Base-by-base conservation (phyloP, 1,284 basidiomycete genomes). In the Cutaneotrichosporon sp. region DNA sequence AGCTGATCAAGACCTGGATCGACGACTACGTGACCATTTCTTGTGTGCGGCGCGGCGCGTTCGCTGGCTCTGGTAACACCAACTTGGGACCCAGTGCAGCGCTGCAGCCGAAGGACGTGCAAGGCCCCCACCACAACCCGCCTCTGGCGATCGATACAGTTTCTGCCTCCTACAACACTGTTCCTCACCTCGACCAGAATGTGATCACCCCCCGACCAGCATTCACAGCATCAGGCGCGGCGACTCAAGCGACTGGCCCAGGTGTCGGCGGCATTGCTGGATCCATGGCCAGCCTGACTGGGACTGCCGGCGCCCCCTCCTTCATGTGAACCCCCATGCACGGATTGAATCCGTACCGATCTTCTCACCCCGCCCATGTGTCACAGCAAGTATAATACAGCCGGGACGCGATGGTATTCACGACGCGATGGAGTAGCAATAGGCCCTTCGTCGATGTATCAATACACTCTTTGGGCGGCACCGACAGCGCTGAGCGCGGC, bases 1-100 rank as follows among this genome's bases (percentile, higher is more conserved):
- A 72, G 49, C 61, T 74, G 6, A 27, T 74, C 57, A 74, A 74
- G 51, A 68, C 68, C 3, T 72, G 65, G 64, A 60, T 69, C 35
- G 71, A 72, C 54, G 71, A 74, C 49, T 71, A 64, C 45, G 59
- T 70, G 29, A 53, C 62, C 17, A 57, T 74, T 35, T 45, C 56
- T 16, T 59, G 62, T 11, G 46, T 63, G 12, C 67, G 70, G 25
- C 63, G 63, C 32, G 59, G 59, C 14, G 62, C 60, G 7, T 59
- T 68, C 14, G 62, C 59, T 14, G 49, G 41, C 25, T 20, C 16
- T 7, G 44, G 26, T 33, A 32, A n/a, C n/a, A n/a, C 22, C 9
- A 25, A 9, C 19, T 22, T 33, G 22, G 27, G 16, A 7, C 35
- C n/a, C 17, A 25, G 19, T 34, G 17, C 26, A 22, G 24, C 38